These are phyloP conservation scores for Cicer cuneatum DNA, from an alignment of 306 rosid genomes.

Conservation along the genomic window DNA sequence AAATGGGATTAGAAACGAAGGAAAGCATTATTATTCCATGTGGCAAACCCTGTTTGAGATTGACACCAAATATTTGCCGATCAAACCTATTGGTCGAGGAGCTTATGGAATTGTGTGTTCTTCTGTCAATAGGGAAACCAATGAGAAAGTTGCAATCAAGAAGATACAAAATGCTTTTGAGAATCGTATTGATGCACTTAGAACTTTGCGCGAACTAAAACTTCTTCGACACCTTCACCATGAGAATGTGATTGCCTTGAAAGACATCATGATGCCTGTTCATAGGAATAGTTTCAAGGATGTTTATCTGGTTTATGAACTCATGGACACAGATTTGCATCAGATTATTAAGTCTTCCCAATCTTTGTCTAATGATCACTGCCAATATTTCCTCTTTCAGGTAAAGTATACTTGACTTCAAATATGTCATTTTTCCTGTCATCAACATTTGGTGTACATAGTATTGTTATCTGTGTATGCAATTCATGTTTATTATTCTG, in stretches of 20 bases:
- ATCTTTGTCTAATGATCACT: slow-evolving; percentile 81
- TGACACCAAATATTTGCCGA: slow-evolving; percentile 86
- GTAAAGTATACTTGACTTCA: slow-evolving; percentile 48
- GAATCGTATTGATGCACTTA: slow-evolving; percentile 81
- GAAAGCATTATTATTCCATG: slow-evolving; percentile 91
- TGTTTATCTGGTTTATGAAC: slow-evolving; percentile 91
- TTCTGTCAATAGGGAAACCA: slow-evolving; percentile 76
- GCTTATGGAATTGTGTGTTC: slow-evolving; percentile 94
- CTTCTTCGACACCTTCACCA: slow-evolving; percentile 88
- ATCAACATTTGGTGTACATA: slow-evolving; percentile 6
- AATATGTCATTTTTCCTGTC: slow-evolving; percentile 14
- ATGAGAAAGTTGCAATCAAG: slow-evolving; percentile 89
- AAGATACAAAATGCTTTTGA: slow-evolving; percentile 84
- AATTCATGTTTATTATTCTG: slow-evolving; percentile 27
- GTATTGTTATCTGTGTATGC: not conserved
- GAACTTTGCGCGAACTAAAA: slow-evolving; percentile 87
- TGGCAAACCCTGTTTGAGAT: slow-evolving; percentile 93
- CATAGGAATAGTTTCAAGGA: slow-evolving; percentile 77
- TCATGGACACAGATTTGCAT: slow-evolving; percentile 97
- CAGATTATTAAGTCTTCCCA: slow-evolving; percentile 93
- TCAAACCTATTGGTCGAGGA: slow-evolving; percentile 94
- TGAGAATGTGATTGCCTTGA: slow-evolving; percentile 82
- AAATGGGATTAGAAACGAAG: slow-evolving; percentile 68
- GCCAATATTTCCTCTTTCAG: slow-evolving; percentile 97
- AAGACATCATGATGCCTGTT: slow-evolving; percentile 89